Conservation (phyloP, 2,329 filamentous ascomycete species). For the Colletotrichum sp. region DNA sequence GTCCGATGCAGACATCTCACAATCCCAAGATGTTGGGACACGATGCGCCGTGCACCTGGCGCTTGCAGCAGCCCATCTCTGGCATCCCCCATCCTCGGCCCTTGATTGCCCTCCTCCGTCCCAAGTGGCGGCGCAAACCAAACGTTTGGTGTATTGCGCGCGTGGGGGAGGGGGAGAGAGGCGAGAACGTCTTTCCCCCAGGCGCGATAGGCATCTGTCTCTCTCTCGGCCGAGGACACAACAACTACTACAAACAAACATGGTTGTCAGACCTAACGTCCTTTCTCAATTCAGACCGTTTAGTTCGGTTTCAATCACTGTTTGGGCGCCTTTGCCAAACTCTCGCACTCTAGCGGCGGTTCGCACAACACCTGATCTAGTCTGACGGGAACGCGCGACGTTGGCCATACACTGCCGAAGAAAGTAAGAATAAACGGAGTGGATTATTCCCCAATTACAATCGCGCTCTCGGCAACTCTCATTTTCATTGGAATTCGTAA, state of each 20-base stretch:
- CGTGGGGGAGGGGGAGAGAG: neutral
- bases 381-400: neutral
- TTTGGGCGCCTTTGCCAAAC: neutral
- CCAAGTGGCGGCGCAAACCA: neutral
- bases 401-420: neutral
- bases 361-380: neutral
- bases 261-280: neutral
- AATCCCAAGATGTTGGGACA: neutral
- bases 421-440: neutral
- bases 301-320: neutral
- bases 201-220: neutral
- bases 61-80: neutral
- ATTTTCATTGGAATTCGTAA: neutral
- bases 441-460: neutral
- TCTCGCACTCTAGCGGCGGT: neutral
- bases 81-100: neutral
- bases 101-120: neutral
- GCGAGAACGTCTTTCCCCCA: neutral
- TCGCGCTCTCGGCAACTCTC: neutral
- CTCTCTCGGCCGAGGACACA: neutral
- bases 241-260: neutral
- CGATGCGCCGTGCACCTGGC: neutral
- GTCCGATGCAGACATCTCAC: neutral
- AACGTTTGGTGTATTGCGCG: neutral
- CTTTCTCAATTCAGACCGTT: neutral